Evolutionary conservation across 768 basidiomycete species (phyloP).

Genomic region (Lactifluus echinatus): DNA sequence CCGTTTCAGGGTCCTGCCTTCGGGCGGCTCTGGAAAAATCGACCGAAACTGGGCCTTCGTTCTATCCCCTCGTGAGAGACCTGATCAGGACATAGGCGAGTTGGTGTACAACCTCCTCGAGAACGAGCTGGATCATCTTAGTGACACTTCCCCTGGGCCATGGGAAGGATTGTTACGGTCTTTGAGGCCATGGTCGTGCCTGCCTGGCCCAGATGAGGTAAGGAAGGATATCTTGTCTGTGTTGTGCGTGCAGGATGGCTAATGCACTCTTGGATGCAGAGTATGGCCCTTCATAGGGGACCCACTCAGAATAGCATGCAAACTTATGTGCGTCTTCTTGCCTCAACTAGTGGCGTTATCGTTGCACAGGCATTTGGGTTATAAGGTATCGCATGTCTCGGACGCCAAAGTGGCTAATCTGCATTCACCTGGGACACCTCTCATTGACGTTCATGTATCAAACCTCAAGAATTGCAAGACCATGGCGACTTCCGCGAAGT

Average conservation of each 20-base stretch:
- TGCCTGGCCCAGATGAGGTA: constrained; percentile 1
- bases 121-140: constrained; percentile 4
- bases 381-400: constrained; percentile 8
- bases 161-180: not conserved
- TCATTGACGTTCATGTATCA: not conserved
- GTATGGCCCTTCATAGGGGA: not conserved
- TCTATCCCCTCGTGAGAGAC: constrained; percentile 12
- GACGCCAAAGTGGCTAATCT: constrained; percentile 1
- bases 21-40: constrained; percentile 11
- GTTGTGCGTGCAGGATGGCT: not conserved
- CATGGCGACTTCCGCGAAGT: constrained; percentile 3
- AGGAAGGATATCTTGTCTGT: not conserved
- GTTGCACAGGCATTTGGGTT: constrained; percentile 12
- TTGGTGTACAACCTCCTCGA: constrained; percentile 13
- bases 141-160: not conserved
- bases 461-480: not conserved
- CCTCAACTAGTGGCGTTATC: constrained; percentile 7
- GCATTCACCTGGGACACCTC: not conserved
- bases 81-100: constrained; percentile 15
- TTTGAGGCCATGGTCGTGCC: constrained; percentile 5
- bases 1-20: constrained; percentile 14
- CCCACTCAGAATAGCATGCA: constrained; percentile 3
- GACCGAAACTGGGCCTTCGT: constrained; percentile 14
- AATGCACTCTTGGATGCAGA: constrained; percentile 1
- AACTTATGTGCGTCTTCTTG: constrained; percentile 16